phyloP scores from a whole-genome alignment of 2,329 filamentous ascomycete species.

The Nakataea oryzae region DNA sequence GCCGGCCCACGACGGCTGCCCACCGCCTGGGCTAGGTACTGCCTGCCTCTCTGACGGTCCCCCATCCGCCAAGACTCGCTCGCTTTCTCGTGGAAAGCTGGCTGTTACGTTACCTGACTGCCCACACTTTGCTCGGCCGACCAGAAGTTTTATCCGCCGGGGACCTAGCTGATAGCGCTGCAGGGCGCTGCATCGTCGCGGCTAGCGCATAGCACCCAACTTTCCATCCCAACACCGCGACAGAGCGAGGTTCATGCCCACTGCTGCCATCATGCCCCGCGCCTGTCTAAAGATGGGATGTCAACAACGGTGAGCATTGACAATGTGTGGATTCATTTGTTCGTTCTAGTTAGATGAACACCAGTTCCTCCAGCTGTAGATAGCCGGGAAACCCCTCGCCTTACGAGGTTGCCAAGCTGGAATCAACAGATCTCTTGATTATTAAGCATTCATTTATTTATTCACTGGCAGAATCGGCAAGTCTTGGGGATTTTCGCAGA shows the following conservation, averaged over 20 bases:
- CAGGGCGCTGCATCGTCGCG: neutral
- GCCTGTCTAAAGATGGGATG: neutral
- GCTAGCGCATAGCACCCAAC: neutral
- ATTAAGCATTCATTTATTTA: too few relatives aligned
- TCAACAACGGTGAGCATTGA: neutral
- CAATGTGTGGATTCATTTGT: too few relatives aligned
- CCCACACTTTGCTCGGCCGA: neutral
- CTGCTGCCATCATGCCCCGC: neutral
- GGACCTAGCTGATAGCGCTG: neutral
- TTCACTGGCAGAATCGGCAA: neutral
- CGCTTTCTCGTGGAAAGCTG: neutral
- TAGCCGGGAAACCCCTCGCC: too few relatives aligned
- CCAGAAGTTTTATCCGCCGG: neutral
- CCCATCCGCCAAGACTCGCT: neutral
- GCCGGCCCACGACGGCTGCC: too few relatives aligned
- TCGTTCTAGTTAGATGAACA: neutral
- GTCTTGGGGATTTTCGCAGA: neutral
- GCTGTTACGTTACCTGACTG: neutral
- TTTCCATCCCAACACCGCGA: neutral
- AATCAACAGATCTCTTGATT: too few relatives aligned
- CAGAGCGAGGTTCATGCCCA: too few relatives aligned
- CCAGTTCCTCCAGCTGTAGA: too few relatives aligned
- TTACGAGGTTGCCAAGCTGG: neutral
- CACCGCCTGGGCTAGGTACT: too few relatives aligned
- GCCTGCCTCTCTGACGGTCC: neutral